phyloP scores from a whole-genome alignment of 179 eudicot genomes.

The Silene vulgaris region DNA sequence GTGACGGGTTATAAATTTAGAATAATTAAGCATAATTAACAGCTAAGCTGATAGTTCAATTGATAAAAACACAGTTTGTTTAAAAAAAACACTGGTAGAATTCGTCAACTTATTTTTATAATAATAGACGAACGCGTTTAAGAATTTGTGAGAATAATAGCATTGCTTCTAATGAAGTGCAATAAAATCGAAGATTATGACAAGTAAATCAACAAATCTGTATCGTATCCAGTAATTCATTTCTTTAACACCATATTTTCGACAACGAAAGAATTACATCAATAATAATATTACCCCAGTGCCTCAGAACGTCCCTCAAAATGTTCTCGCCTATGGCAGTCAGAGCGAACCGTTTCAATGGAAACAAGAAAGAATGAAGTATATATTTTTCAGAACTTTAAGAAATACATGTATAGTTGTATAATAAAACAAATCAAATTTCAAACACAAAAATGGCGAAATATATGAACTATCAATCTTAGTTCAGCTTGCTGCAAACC shows the following conservation, averaged over 20 bases:
- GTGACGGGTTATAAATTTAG: not conserved
- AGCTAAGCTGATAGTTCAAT: not conserved
- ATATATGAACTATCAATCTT: not conserved
- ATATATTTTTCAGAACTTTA: too few species aligned
- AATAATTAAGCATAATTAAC: not conserved
- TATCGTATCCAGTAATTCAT: not conserved
- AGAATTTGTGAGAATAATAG: not conserved
- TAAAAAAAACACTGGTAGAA: too few species aligned
- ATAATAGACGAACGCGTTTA: not conserved
- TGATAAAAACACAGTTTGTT: too few species aligned
- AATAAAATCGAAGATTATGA: not conserved
- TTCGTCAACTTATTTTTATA: too few species aligned
- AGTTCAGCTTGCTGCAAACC: conserved; percentile 25
- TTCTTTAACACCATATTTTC: not conserved
- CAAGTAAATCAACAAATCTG: not conserved
- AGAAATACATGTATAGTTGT: too few species aligned
- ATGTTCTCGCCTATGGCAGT: too few species aligned
- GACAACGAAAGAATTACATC: not conserved
- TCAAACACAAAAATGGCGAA: too few species aligned
- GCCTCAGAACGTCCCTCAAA: not conserved
- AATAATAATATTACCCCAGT: not conserved
- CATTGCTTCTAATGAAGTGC: too few species aligned
- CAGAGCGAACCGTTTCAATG: too few species aligned
- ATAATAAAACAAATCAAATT: too few species aligned
- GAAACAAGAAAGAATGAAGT: too few species aligned